These are phyloP conservation scores for Inga leiocalycina DNA, from an alignment of 306 rosid species.

Conservation along the genomic window DNA sequence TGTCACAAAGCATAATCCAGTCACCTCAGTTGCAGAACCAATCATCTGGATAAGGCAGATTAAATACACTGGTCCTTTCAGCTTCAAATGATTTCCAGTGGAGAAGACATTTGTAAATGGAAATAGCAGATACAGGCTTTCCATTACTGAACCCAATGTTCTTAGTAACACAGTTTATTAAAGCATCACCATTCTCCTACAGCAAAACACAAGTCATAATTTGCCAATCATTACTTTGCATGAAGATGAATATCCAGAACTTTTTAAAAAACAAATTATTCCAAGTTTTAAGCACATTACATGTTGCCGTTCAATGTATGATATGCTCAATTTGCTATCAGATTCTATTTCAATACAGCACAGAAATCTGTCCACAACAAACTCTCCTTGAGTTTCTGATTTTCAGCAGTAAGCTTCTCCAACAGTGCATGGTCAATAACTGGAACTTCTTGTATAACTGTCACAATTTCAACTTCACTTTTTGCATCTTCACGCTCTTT, in stretches of 20 bases:
- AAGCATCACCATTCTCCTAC: constrained; percentile 90
- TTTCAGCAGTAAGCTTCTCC: constrained; percentile 76
- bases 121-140: constrained; percentile 92
- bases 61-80: constrained; percentile 97
- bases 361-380: constrained; percentile 20
- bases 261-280: background rate
- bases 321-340: constrained; percentile 69
- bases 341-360: constrained; percentile 48
- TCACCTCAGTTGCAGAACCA: constrained; percentile 97
- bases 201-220: constrained; percentile 31
- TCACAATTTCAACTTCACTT: constrained; percentile 53
- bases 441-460: constrained; percentile 77
- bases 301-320: constrained; percentile 47
- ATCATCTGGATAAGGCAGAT: constrained; percentile 97
- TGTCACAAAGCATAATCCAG: background rate
- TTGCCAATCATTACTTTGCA: constrained; percentile 9
- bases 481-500: constrained; percentile 62
- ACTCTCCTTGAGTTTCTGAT: constrained; percentile 80
- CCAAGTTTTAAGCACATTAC: constrained; percentile 31
- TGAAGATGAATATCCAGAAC: constrained; percentile 2
- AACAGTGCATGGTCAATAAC: constrained; percentile 74
- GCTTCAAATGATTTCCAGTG: constrained; percentile 99
- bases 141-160: constrained; percentile 87
- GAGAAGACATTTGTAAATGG: constrained; percentile 94
- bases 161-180: constrained; percentile 75